A percentile compares a stretch with the other conserved stretches of the same genome.
Evolutionary conservation across 345 rosid genomes (phyloP).

Genomic region (Syzygium aromaticum): DNA sequence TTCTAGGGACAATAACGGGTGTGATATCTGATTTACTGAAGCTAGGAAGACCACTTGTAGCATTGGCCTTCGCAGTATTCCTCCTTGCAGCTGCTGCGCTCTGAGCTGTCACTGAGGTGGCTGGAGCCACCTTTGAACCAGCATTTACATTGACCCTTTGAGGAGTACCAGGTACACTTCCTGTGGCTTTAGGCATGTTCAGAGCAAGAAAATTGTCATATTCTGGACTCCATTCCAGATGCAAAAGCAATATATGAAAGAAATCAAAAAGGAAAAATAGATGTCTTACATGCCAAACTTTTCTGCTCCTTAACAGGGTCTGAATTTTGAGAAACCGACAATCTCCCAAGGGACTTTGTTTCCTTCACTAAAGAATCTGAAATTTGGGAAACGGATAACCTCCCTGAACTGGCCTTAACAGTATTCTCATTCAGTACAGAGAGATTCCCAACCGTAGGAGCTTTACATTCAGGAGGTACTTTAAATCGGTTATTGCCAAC

Average conservation of each 20-base stretch:
- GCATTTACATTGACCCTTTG: constrained; percentile 48
- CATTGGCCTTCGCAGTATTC: constrained; percentile 35
- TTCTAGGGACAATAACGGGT: constrained; percentile 86
- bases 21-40: constrained; percentile 55
- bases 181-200: constrained; percentile 51
- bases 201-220: constrained; percentile 5
- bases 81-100: constrained; percentile 48
- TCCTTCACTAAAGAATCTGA: constrained; percentile 52
- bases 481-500: constrained; percentile 37
- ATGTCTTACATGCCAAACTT: constrained; percentile 38
- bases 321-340: constrained; percentile 76
- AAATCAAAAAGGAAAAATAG: neutral
- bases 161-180: constrained; percentile 75
- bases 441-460: constrained; percentile 44
- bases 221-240: neutral
- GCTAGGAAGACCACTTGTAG: constrained; percentile 32
- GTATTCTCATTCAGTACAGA: constrained; percentile 49
- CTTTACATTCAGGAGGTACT: constrained; percentile 55
- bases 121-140: constrained; percentile 31
- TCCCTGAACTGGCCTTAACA: constrained; percentile 6
- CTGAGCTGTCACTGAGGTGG: constrained; percentile 29
- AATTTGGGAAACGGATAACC: constrained; percentile 11
- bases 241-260: constrained; percentile 1
- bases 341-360: constrained; percentile 72
- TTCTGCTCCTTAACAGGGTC: constrained; percentile 70